phyloP scores from a whole-genome alignment of 371 early-diverging fungal species.

The Saksenaea oblongispora region DNA sequence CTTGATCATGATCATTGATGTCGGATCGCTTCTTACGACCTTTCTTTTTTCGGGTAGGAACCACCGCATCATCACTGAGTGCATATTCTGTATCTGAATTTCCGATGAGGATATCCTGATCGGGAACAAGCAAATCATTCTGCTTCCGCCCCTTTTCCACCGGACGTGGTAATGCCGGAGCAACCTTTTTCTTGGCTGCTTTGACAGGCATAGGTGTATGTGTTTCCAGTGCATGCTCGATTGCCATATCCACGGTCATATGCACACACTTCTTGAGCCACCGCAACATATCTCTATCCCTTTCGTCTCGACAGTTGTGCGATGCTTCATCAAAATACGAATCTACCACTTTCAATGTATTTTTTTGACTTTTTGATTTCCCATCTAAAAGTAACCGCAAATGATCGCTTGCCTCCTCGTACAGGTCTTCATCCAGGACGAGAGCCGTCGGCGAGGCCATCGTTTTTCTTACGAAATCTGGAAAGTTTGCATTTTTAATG shows the following conservation, averaged over 20 bases:
- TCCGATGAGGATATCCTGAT: constrained; percentile 11
- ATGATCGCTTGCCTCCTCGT: constrained; percentile 20
- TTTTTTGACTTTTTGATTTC: constrained; percentile 35
- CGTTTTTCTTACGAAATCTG: constrained; percentile 24
- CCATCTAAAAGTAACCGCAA: constrained; percentile 19
- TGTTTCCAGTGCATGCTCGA: constrained; percentile 12
- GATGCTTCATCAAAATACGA: constrained; percentile 36
- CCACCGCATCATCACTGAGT: constrained; percentile 7
- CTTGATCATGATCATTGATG: constrained; percentile 22
- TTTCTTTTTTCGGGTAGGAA: constrained; percentile 10
- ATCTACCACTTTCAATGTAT: constrained; percentile 32
- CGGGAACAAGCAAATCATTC: constrained; percentile 27
- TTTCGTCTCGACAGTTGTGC: constrained; percentile 21
- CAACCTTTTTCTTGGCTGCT: neutral
- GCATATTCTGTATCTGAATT: neutral
- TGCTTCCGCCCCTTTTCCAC: constrained; percentile 20
- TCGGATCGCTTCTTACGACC: constrained; percentile 6
- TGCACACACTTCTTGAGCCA: constrained; percentile 48
- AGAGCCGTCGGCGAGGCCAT: constrained; percentile 23
- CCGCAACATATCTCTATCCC: constrained; percentile 35
- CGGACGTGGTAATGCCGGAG: neutral
- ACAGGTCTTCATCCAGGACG: constrained; percentile 16
- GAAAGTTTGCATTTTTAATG: constrained; percentile 24
- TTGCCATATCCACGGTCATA: constrained; percentile 28
- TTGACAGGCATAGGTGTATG: neutral